These are phyloP conservation scores for Boletus reticuloceps DNA, from an alignment of 768 basidiomycete species.

Conservation along the genomic window DNA sequence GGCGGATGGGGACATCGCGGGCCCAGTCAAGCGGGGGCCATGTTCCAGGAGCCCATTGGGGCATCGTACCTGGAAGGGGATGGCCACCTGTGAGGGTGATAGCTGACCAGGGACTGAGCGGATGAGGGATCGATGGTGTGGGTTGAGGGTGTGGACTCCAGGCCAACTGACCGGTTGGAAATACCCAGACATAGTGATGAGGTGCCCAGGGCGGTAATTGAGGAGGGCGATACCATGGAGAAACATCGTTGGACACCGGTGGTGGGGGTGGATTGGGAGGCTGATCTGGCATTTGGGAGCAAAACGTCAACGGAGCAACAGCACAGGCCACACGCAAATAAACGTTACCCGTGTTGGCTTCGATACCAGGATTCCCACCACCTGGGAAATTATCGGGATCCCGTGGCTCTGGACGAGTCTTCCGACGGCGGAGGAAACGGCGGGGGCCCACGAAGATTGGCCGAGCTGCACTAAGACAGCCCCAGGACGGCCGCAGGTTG, in stretches of 20 bases:
- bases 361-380: slow-evolving; percentile 21
- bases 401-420: slow-evolving; percentile 1
- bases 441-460: slow-evolving; percentile 17
- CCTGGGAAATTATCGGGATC: slow-evolving; percentile 14
- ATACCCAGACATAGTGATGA: slow-evolving; percentile 23
- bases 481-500: background rate
- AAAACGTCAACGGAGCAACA: slow-evolving; percentile 2
- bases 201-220: slow-evolving; percentile 18
- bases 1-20: slow-evolving; percentile 18
- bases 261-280: background rate
- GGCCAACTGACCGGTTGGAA: slow-evolving; percentile 23
- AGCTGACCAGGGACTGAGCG: slow-evolving; percentile 16
- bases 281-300: slow-evolving; percentile 5
- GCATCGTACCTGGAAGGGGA: slow-evolving; percentile 23
- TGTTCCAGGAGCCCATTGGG: slow-evolving; percentile 26
- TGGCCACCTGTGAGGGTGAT: slow-evolving; percentile 18
- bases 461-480: slow-evolving; percentile 1
- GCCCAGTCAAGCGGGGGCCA: slow-evolving; percentile 29
- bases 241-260: background rate
- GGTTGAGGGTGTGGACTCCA: slow-evolving; percentile 26
- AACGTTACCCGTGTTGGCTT: slow-evolving; percentile 16
- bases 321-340: background rate
- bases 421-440: slow-evolving; percentile 5
- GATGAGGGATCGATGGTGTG: slow-evolving; percentile 2
- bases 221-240: background rate